phyloP scores from a whole-genome alignment of 78 protist species.

The slime mould (Dictyostelium discoideum) region DNA sequence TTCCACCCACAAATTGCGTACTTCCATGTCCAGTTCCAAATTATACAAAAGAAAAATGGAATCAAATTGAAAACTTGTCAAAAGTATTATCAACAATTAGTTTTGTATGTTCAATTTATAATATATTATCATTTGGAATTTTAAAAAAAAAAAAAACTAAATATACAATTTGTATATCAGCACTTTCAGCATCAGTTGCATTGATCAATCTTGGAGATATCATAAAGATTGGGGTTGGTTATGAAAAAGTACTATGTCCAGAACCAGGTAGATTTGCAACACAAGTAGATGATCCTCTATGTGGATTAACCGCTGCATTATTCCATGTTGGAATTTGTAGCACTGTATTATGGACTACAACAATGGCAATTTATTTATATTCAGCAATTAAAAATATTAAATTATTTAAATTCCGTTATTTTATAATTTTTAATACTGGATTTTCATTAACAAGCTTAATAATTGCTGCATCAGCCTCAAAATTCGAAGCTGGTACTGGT shows the following conservation, averaged over 20 bases:
- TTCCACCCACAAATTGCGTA: background rate
- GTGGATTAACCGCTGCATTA: slow-evolving; percentile 17
- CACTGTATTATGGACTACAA: slow-evolving; percentile 25
- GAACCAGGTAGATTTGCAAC: slow-evolving; percentile 57
- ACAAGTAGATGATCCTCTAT: background rate
- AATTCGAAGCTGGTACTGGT: background rate
- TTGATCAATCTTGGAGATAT: slow-evolving; percentile 5
- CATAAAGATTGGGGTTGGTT: background rate
- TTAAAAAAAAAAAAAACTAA: background rate
- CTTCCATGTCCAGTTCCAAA: slow-evolving; percentile 46
- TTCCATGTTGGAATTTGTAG: slow-evolving; percentile 7
- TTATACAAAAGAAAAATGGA: slow-evolving; percentile 12
- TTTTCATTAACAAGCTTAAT: background rate
- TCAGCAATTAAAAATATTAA: background rate
- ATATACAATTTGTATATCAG: background rate
- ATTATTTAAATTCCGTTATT: background rate
- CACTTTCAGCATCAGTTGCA: background rate
- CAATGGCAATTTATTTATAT: slow-evolving; percentile 11
- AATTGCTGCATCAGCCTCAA: background rate
- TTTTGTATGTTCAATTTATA: slow-evolving; percentile 12
- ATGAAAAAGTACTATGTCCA: slow-evolving; percentile 6
- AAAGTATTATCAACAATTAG: slow-evolving; percentile 9
- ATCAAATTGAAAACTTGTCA: background rate
- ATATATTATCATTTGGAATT: background rate
- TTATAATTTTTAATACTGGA: background rate